A percentile compares a stretch with the other conserved stretches of the same genome.
Conservation (phyloP, 495 filamentous ascomycete species). For the Lasiosphaeria miniovina region DNA sequence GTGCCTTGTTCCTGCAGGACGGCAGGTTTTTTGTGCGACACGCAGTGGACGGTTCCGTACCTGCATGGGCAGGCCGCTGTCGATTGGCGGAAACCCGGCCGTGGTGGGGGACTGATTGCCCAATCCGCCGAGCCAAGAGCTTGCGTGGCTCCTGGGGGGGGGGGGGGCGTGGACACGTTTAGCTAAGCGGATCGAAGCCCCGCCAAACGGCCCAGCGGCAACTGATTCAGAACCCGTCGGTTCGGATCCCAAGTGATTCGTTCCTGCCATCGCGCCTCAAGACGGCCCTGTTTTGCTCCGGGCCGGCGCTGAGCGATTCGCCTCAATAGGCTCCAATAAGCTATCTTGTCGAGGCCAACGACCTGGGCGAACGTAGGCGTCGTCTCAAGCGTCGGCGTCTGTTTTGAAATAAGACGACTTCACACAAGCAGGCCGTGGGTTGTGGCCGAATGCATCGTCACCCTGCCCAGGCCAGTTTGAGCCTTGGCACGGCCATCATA, state of each 20-base stretch:
- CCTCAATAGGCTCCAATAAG: not conserved
- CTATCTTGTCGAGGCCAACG: not conserved
- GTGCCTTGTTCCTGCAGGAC: slow-evolving; percentile 14
- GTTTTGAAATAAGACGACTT: too few relatives aligned
- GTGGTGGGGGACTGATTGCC: slow-evolving; percentile 6
- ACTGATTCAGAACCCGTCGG: slow-evolving; percentile 11
- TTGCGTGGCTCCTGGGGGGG: not conserved
- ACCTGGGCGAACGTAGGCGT: not conserved
- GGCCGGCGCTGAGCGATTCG: slow-evolving; percentile 3
- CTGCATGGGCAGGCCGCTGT: slow-evolving; percentile 11
- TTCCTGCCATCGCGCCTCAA: not conserved
- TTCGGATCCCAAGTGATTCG: slow-evolving; percentile 8
- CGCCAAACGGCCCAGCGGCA: slow-evolving; percentile 12
- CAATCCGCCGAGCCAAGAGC: not conserved
- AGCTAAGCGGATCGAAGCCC: not conserved
- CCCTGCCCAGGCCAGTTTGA: too few relatives aligned
- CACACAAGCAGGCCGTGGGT: too few relatives aligned
- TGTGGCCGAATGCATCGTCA: too few relatives aligned
- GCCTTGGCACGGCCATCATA: too few relatives aligned
- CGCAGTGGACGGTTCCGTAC: slow-evolving; percentile 15
- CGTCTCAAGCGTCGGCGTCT: too few relatives aligned
- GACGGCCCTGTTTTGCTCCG: not conserved
- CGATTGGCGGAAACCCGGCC: slow-evolving; percentile 1
- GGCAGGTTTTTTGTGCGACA: slow-evolving; percentile 12
- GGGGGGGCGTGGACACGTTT: not conserved